Percentiles rank a stretch among this genome's conserved stretches.
These are phyloP conservation scores for Globisporangium cylindrosporum DNA, from an alignment of 352 stramenopile species.

Conservation along the genomic window DNA sequence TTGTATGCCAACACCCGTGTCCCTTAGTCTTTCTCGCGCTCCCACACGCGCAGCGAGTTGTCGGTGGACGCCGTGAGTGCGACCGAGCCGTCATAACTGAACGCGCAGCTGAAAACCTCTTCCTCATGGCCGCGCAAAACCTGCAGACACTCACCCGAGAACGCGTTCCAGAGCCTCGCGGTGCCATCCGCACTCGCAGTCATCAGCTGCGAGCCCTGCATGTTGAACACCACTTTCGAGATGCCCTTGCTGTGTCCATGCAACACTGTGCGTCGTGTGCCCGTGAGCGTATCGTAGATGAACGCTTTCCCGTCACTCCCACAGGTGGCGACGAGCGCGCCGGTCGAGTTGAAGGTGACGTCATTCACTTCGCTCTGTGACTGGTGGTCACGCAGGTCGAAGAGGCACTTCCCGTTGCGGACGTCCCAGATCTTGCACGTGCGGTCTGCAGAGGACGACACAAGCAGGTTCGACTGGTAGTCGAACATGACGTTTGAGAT, in stretches of 20 bases:
- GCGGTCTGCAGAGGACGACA: conserved; percentile 51
- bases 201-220: conserved; percentile 61
- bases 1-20: neutral
- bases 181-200: conserved; percentile 56
- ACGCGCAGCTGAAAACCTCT: conserved; percentile 51
- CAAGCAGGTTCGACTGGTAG: conserved; percentile 47
- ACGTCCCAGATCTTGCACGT: conserved; percentile 77
- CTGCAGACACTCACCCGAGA: conserved; percentile 63
- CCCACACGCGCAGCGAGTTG: conserved; percentile 68
- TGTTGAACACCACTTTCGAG: conserved; percentile 58
- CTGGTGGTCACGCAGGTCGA: conserved; percentile 49
- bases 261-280: conserved; percentile 42
- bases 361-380: conserved; percentile 45
- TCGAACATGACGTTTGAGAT: conserved; percentile 69
- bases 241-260: conserved; percentile 45
- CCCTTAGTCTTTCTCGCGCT: conserved; percentile 21
- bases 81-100: conserved; percentile 59
- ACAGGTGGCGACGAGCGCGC: conserved; percentile 54
- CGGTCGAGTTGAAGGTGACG: conserved; percentile 63
- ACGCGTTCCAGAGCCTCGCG: conserved; percentile 65
- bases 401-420: conserved; percentile 56
- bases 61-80: conserved; percentile 56
- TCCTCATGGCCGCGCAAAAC: conserved; percentile 61
- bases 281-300: conserved; percentile 74
- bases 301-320: conserved; percentile 50